These are phyloP conservation scores for Mesostigma viride DNA, from an alignment of 139 green algal genomes.

Conservation along the genomic window DNA sequence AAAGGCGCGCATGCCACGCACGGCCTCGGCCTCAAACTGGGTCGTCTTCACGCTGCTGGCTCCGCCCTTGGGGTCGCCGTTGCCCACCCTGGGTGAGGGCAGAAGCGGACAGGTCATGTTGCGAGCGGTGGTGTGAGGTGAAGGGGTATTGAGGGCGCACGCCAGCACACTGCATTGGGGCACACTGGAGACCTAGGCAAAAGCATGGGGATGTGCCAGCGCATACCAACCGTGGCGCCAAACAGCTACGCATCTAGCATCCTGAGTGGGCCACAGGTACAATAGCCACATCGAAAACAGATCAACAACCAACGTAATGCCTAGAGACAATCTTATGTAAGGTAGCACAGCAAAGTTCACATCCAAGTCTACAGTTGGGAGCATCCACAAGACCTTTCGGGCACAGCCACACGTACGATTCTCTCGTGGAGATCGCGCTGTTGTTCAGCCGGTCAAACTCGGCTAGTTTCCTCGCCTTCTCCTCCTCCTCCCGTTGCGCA, in stretches of 20 bases:
- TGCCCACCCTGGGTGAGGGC: too few relatives aligned
- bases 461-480: constrained; percentile 18
- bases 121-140: too few relatives aligned
- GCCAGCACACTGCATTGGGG: too few relatives aligned
- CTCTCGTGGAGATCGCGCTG: constrained; percentile 10
- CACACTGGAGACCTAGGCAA: too few relatives aligned
- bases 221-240: too few relatives aligned
- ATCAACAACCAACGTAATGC: background rate
- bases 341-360: background rate
- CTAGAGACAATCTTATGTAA: background rate
- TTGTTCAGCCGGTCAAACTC: constrained; percentile 32
- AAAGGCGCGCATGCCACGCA: constrained; percentile 34
- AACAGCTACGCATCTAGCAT: background rate
- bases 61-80: constrained; percentile 7
- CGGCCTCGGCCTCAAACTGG: constrained; percentile 30
- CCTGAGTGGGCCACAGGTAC: background rate
- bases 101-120: too few relatives aligned
- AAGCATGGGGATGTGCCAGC: too few relatives aligned
- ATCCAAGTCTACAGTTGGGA: background rate
- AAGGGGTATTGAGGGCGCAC: too few relatives aligned
- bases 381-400: background rate
- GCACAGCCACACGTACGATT: background rate
- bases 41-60: constrained; percentile 29
- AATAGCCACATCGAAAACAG: background rate
- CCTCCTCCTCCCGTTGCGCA: background rate